Conservation (phyloP, 352 stramenopile genomes). For the Phytophthora quininea region DNA sequence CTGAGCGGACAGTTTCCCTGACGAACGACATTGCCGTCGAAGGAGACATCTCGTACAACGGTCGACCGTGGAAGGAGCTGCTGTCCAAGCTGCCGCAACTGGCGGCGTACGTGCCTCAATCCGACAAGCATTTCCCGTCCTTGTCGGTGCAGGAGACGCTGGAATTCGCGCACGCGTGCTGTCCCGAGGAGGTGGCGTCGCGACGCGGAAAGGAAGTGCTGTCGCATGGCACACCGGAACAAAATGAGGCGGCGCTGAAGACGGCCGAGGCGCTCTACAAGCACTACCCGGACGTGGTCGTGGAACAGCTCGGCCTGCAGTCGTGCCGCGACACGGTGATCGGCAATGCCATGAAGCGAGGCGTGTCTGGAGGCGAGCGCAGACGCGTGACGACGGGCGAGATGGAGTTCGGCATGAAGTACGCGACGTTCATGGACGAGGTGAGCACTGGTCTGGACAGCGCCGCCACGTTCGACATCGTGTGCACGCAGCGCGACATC, state of each 20-base stretch:
- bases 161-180: conserved; percentile 33
- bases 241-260: conserved; percentile 25
- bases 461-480: conserved; percentile 87
- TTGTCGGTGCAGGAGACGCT: conserved; percentile 41
- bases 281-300: conserved; percentile 30
- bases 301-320: conserved; percentile 31
- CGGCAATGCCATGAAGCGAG: conserved; percentile 42
- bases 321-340: conserved; percentile 46
- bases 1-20: conserved; percentile 40
- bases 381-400: conserved; percentile 52
- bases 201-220: conserved; percentile 47
- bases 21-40: conserved; percentile 30
- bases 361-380: conserved; percentile 80
- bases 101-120: conserved; percentile 27
- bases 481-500: conserved; percentile 26
- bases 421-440: conserved; percentile 76
- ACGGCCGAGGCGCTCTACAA: conserved; percentile 19
- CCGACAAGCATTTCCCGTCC: conserved; percentile 31
- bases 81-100: conserved; percentile 24
- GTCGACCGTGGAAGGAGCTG: conserved; percentile 14
- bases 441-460: conserved; percentile 89
- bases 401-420: conserved; percentile 37
- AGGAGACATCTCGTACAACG: conserved; percentile 44
- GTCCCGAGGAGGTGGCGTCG: conserved; percentile 54
- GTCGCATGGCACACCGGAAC: conserved; percentile 8